phyloP scores from a whole-genome alignment of 345 rosid species.

The Syzygium aqueum region DNA sequence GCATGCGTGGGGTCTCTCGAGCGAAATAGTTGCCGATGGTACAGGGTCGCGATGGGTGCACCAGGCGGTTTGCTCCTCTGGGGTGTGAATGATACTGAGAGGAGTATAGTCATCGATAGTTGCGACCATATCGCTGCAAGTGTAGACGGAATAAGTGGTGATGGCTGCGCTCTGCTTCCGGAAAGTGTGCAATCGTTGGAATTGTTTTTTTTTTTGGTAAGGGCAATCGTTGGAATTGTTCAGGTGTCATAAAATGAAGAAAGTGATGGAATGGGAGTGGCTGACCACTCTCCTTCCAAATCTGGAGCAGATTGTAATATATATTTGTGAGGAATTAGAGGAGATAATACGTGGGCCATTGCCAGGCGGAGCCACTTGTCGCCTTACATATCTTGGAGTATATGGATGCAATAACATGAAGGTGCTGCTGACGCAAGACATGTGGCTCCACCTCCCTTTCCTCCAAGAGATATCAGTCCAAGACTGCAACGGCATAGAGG shows the following conservation, averaged over 20 bases:
- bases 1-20: neutral
- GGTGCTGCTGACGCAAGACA: neutral
- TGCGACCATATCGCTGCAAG: neutral
- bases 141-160: neutral
- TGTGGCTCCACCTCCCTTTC: neutral
- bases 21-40: neutral
- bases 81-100: neutral
- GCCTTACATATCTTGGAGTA: neutral
- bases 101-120: neutral
- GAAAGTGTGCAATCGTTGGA: neutral
- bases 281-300: constrained; percentile 4
- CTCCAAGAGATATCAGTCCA: neutral
- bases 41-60: neutral
- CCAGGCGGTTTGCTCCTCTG: neutral
- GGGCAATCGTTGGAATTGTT: neutral
- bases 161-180: neutral
- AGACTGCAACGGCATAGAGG: neutral
- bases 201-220: no score
- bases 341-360: constrained; percentile 3
- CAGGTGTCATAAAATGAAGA: constrained; percentile 5
- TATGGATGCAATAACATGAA: neutral
- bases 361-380: neutral
- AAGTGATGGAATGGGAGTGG: neutral
- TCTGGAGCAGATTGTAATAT: neutral
- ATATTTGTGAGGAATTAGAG: neutral